phyloP scores from a whole-genome alignment of 352 stramenopile genomes.

The Poterioochromonas sp. region DNA sequence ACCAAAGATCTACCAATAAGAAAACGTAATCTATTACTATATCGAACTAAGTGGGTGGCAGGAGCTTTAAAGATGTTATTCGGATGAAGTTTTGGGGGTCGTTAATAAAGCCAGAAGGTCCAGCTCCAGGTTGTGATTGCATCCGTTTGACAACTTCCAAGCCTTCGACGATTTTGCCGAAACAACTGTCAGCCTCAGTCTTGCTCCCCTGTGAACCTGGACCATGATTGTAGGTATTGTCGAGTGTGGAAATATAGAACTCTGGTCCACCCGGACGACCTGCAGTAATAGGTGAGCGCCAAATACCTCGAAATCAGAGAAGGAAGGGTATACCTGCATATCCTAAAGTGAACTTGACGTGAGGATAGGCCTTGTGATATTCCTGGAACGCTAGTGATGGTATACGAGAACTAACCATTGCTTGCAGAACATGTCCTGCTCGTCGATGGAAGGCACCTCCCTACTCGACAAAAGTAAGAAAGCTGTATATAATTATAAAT shows the following conservation, averaged over 20 bases:
- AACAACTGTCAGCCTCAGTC: constrained; percentile 40
- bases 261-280: constrained; percentile 36
- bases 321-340: constrained; percentile 36
- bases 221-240: constrained; percentile 41
- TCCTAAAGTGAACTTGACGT: constrained; percentile 39
- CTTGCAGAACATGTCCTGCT: constrained; percentile 40
- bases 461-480: constrained; percentile 1
- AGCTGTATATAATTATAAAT: constrained; percentile 22
- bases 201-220: constrained; percentile 37
- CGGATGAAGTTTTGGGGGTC: background rate
- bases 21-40: too few relatives aligned
- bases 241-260: constrained; percentile 41
- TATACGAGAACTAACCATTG: background rate
- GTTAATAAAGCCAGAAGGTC: background rate
- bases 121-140: constrained; percentile 24
- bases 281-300: background rate
- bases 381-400: constrained; percentile 38
- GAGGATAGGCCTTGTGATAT: constrained; percentile 34
- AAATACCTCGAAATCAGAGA: too few relatives aligned
- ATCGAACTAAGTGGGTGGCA: background rate
- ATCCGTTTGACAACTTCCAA: constrained; percentile 37
- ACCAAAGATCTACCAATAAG: too few relatives aligned
- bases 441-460: constrained; percentile 41
- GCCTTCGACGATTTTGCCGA: constrained; percentile 34
- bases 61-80: background rate